phyloP scores from a whole-genome alignment of 805 yeast species.

The Millerozyma miso region DNA sequence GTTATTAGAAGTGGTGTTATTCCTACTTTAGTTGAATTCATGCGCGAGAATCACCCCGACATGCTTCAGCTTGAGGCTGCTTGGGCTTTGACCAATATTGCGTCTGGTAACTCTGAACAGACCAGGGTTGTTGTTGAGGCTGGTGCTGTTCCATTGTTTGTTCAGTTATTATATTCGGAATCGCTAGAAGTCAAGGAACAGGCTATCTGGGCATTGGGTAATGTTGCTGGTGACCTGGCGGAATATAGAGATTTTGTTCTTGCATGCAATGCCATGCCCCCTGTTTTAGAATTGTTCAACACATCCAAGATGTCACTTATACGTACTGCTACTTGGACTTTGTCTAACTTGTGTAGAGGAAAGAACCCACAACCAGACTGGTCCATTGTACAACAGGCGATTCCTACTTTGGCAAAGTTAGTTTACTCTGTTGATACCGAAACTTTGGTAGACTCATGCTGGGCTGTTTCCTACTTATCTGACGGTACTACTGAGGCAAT shows the following conservation, averaged over 20 bases:
- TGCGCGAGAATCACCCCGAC: conserved; percentile 70
- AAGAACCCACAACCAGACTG: conserved; percentile 96
- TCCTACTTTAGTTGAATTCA: conserved; percentile 82
- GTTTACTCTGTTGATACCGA: conserved; percentile 89
- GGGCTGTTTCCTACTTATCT: conserved; percentile 94
- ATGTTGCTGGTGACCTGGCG: conserved; percentile 97
- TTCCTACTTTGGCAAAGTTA: conserved; percentile 88
- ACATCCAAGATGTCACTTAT: conserved; percentile 83
- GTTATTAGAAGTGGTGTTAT: conserved; percentile 94
- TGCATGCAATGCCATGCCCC: conserved; percentile 81
- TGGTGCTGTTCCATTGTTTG: conserved; percentile 91
- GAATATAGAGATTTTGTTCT: conserved; percentile 86
- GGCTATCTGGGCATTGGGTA: conserved; percentile 99
- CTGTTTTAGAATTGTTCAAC: conserved; percentile 74
- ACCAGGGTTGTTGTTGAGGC: conserved; percentile 87
- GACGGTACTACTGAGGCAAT: conserved; percentile 93
- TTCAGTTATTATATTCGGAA: conserved; percentile 70
- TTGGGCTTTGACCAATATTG: conserved; percentile 99
- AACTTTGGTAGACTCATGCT: conserved; percentile 94
- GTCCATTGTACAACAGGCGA: conserved; percentile 77
- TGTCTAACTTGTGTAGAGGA: conserved; percentile 95
- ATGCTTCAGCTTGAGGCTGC: conserved; percentile 96
- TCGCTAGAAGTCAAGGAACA: conserved; percentile 94
- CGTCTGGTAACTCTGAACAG: conserved; percentile 88
- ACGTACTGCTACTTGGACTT: conserved; percentile 97